Conservation (phyloP, 441 rosid genomes). For the Euphorbia schlechtendalii region DNA sequence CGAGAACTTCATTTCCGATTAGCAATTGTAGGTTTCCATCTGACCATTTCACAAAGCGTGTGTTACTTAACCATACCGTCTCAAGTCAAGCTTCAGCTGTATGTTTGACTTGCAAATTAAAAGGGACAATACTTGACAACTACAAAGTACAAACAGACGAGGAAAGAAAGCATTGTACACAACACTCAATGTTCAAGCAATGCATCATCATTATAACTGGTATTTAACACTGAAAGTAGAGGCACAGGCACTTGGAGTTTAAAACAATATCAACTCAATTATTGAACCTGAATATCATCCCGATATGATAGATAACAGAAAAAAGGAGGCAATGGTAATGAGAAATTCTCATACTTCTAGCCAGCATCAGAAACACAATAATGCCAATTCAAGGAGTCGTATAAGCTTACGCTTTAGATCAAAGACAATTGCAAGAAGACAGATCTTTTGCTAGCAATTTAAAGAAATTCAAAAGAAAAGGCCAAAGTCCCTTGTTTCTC, state of each 20-base stretch:
- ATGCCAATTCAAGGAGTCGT: no score
- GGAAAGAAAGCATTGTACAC: background rate
- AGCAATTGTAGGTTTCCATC: constrained; percentile 93
- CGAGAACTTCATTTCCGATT: constrained; percentile 96
- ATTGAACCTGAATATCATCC: no score
- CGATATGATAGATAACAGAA: no score
- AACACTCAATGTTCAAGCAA: background rate
- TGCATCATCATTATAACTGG: background rate
- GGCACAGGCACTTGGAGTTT: no score
- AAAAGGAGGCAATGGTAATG: no score
- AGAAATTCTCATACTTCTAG: no score
- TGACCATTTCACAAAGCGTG: constrained; percentile 98
- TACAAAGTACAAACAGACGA: background rate
- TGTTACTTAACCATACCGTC: constrained; percentile 45
- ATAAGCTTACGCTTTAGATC: no score
- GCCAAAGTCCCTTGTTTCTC: background rate
- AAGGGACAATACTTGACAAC: background rate
- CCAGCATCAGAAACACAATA: background rate
- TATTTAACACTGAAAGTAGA: no score
- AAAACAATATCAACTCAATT: no score
- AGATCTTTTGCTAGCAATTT: no score
- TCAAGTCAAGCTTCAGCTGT: background rate
- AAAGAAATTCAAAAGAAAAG: background rate
- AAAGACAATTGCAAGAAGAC: no score
- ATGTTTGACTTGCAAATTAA: background rate